Conservation (phyloP, 2,329 filamentous ascomycete species). For the Fusarium begoniae region DNA sequence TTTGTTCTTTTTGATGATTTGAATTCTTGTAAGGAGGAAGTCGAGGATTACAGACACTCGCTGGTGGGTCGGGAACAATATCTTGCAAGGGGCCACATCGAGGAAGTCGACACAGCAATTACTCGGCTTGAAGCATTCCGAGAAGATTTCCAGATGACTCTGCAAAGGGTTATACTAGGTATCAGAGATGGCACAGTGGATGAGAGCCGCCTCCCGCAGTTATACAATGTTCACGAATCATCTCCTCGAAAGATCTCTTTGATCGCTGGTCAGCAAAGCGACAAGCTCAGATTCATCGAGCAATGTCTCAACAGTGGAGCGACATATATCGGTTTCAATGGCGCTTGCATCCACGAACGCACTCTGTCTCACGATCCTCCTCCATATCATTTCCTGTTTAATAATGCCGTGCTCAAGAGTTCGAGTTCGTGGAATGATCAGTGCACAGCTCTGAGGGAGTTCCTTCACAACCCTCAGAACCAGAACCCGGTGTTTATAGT, state of each 20-base stretch:
- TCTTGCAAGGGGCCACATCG: slow-evolving; percentile 1
- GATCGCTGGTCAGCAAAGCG: slow-evolving; percentile 3
- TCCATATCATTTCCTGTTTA: slow-evolving; percentile 6
- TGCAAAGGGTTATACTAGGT: background rate
- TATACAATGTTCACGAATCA: background rate
- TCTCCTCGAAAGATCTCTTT: background rate
- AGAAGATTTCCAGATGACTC: background rate
- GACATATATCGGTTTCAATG: slow-evolving; percentile 30
- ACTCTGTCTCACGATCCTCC: background rate
- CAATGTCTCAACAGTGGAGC: background rate
- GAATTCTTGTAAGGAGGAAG: background rate
- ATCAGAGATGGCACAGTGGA: background rate
- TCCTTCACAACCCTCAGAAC: background rate
- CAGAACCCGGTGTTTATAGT: slow-evolving; percentile 18
- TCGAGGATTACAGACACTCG: slow-evolving; percentile 5
- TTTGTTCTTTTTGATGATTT: slow-evolving; percentile 17
- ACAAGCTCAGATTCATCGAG: slow-evolving; percentile 21
- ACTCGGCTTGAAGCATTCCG: background rate
- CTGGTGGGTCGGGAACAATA: background rate
- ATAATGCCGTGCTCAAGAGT: background rate
- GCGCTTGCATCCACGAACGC: background rate
- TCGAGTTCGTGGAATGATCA: slow-evolving; percentile 1
- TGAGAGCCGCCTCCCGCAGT: background rate
- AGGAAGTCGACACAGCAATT: background rate
- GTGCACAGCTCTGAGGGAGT: background rate